Evolutionary conservation across 75 land plant species (phyloP).

Genomic region (Cunninghamia lanceolata): DNA sequence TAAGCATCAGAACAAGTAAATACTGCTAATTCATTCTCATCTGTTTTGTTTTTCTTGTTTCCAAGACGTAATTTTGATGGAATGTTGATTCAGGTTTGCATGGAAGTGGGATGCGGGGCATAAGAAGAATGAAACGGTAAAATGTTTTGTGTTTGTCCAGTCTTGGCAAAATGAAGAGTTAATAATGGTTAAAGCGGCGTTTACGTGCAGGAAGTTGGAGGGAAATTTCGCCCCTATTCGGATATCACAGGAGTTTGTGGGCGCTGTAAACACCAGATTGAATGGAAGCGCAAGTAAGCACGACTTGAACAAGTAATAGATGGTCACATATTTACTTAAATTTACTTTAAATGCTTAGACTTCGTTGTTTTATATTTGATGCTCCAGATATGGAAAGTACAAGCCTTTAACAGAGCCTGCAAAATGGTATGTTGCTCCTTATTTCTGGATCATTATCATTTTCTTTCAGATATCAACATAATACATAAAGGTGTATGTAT

Average conservation of each 20-base stretch:
- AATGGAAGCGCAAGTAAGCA: constrained; percentile 73
- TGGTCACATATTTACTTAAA: background rate
- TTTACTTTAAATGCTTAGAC: background rate
- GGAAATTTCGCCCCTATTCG: constrained; percentile 60
- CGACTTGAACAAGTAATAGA: background rate
- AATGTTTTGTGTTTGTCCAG: background rate
- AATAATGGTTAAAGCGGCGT: background rate
- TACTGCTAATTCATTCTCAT: background rate
- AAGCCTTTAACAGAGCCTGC: constrained; percentile 75
- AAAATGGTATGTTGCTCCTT: constrained; percentile 56
- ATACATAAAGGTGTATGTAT: background rate
- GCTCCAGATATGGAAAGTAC: constrained; percentile 75
- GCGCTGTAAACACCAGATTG: constrained; percentile 83
- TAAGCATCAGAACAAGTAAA: constrained; percentile 69
- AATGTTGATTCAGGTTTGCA: constrained; percentile 35
- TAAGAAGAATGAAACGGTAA: constrained; percentile 81
- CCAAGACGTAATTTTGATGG: background rate
- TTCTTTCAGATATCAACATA: background rate
- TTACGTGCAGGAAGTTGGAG: constrained; percentile 65
- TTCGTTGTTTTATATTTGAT: background rate
- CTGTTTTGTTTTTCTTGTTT: background rate
- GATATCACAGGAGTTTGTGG: constrained; percentile 77
- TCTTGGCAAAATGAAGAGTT: background rate
- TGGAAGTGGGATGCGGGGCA: constrained; percentile 73
- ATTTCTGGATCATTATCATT: background rate